Percentiles rank a stretch among this genome's conserved stretches.
Conservation (phyloP, 2,329 filamentous ascomycete genomes). For the Arthrobotrys pseudoclavata region DNA sequence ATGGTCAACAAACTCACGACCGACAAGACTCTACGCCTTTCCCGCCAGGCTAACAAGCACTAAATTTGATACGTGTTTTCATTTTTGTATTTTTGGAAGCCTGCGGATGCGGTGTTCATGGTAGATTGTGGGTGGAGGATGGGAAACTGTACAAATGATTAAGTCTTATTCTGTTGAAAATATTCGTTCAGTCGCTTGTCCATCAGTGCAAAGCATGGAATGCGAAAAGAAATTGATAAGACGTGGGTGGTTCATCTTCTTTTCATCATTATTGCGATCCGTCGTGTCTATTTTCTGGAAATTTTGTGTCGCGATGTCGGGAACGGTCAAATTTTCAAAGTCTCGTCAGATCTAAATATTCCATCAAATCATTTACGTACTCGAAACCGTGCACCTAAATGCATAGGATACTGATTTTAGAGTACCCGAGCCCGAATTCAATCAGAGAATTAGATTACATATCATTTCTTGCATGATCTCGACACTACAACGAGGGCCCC, state of each 20-base stretch:
- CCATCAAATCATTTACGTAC: no score
- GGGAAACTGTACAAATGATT: constrained; percentile 20
- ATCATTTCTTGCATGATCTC: no score
- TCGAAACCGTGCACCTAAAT: no score
- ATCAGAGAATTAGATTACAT: no score
- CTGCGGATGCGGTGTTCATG: constrained; percentile 23
- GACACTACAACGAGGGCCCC: no score
- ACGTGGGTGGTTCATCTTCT: background rate
- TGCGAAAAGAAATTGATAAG: background rate
- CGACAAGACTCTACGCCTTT: constrained; percentile 56
- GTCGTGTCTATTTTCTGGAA: background rate
- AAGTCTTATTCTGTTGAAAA: constrained; percentile 22
- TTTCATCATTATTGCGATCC: background rate
- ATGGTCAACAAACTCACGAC: constrained; percentile 79
- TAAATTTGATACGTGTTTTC: constrained; percentile 14
- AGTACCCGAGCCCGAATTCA: no score
- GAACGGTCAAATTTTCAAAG: background rate
- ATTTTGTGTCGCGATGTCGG: background rate
- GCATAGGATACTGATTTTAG: no score
- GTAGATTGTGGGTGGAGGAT: constrained; percentile 1
- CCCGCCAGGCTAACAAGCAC: constrained; percentile 40
- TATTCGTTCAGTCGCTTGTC: background rate
- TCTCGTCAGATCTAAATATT: background rate
- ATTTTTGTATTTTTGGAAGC: constrained; percentile 9
- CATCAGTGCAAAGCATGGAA: background rate